Percentiles rank a stretch among this genome's conserved stretches.
Conservation (phyloP, 106 monocot species). For the Hemerocallis citrina region DNA sequence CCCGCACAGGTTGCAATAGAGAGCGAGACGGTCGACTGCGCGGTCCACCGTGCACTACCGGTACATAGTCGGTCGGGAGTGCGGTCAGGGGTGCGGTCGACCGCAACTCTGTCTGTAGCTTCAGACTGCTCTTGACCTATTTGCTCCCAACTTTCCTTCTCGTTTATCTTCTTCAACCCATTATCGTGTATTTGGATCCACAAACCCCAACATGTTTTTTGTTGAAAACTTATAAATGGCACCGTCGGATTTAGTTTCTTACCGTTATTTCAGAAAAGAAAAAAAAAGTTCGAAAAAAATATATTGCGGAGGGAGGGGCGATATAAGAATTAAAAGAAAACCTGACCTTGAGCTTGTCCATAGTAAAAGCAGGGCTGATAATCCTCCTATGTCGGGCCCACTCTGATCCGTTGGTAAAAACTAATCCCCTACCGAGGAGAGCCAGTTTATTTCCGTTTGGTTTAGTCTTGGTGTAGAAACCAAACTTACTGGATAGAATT, state of each 20-base stretch:
- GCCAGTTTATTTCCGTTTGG: neutral
- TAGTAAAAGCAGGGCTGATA: constrained; percentile 49
- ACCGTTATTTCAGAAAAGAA: too few relatives aligned
- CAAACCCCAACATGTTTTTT: neutral
- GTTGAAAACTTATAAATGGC: too few relatives aligned
- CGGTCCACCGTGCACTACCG: too few relatives aligned
- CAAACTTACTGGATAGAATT: constrained; percentile 46
- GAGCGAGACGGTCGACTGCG: too few relatives aligned
- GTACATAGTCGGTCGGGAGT: too few relatives aligned
- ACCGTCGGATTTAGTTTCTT: too few relatives aligned
- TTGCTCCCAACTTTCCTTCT: neutral
- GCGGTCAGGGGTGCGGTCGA: too few relatives aligned
- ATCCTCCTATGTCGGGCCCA: constrained; percentile 49
- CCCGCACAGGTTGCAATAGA: too few relatives aligned
- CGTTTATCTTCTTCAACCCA: neutral
- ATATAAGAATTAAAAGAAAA: neutral
- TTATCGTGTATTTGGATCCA: neutral
- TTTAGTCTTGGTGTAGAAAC: constrained; percentile 27
- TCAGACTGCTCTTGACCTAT: too few relatives aligned
- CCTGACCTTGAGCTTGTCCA: constrained; percentile 60
- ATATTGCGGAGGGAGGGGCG: neutral
- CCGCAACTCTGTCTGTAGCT: too few relatives aligned
- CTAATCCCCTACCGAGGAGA: constrained; percentile 39
- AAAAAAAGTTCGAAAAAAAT: too few relatives aligned
- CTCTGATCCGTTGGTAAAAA: constrained; percentile 26